Conservation (phyloP, 257 asterid genomes). For the Nicotiana tomentosiformis region DNA sequence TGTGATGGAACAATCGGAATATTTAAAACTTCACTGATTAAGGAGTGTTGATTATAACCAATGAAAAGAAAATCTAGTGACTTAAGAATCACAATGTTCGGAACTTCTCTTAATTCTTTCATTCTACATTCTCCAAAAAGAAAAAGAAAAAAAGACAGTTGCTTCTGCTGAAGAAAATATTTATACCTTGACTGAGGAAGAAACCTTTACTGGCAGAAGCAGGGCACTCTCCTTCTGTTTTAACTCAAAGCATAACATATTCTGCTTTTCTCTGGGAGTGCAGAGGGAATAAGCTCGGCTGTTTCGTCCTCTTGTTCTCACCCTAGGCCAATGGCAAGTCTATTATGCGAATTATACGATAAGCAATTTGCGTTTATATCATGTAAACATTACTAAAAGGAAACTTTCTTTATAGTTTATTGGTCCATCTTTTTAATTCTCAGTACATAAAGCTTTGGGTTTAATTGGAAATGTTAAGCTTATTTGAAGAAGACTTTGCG, state of each 20-base stretch:
- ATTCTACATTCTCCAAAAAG: not conserved
- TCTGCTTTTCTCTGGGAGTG: not conserved
- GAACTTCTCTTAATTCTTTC: not conserved
- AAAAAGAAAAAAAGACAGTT: not conserved
- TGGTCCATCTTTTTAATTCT: not conserved
- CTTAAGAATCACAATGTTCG: not conserved
- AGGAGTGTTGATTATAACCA: not conserved
- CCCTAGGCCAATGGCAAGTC: not conserved
- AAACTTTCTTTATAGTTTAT: not conserved
- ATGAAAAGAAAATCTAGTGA: not conserved
- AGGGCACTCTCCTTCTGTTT: not conserved
- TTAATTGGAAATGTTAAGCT: not conserved
- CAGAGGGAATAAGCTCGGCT: not conserved
- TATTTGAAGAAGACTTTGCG: not conserved
- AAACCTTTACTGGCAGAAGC: not conserved
- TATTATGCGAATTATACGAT: not conserved
- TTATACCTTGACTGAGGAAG: not conserved
- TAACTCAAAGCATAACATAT: not conserved
- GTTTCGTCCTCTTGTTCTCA: not conserved
- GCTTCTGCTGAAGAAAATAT: not conserved
- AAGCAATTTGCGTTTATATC: not conserved
- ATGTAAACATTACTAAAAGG: not conserved
- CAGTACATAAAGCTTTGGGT: not conserved
- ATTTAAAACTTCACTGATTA: not conserved
- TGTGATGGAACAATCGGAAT: not conserved